phyloP scores from a whole-genome alignment of 495 filamentous ascomycete species.

The Aspergillus taichungensis region DNA sequence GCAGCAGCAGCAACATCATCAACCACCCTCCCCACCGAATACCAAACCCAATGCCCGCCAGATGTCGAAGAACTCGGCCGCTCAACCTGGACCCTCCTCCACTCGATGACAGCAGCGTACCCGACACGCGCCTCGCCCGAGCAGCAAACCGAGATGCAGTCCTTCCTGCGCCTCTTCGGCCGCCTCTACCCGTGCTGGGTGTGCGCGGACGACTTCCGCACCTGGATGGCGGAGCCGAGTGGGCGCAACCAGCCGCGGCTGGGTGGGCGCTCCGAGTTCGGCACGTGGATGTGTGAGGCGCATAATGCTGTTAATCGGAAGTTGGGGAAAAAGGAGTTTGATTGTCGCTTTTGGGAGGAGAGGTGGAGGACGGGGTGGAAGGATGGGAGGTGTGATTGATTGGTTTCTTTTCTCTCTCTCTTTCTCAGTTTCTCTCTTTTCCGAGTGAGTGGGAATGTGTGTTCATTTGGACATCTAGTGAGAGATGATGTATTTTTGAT shows the following conservation, averaged over 20 bases:
- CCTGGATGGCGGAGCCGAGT: constrained; percentile 62
- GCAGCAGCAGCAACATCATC: constrained; percentile 9
- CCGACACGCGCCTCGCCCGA: constrained; percentile 53
- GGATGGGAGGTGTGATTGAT: constrained; percentile 59
- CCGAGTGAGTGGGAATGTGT: too few species aligned
- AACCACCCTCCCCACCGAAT: background rate
- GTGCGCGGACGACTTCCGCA: constrained; percentile 86
- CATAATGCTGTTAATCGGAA: constrained; percentile 97
- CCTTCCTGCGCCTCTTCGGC: constrained; percentile 74
- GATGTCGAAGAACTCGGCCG: constrained; percentile 74
- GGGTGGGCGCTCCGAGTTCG: constrained; percentile 63
- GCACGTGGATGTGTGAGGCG: constrained; percentile 91
- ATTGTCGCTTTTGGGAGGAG: constrained; percentile 88
- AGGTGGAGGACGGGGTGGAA: constrained; percentile 91
- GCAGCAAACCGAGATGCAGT: constrained; percentile 63
- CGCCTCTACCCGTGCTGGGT: constrained; percentile 90
- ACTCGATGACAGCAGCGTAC: constrained; percentile 83
- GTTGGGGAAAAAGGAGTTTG: constrained; percentile 83
- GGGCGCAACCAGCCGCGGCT: constrained; percentile 56
- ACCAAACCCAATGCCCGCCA: constrained; percentile 38
- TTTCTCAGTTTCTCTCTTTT: too few species aligned
- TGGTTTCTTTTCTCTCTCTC: background rate
- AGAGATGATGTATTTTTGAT: constrained; percentile 1
- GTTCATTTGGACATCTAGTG: background rate
- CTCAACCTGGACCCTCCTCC: constrained; percentile 84